These are phyloP conservation scores for Cercospora sp. DNA, from an alignment of 2,329 filamentous ascomycete species.

Conservation along the genomic window DNA sequence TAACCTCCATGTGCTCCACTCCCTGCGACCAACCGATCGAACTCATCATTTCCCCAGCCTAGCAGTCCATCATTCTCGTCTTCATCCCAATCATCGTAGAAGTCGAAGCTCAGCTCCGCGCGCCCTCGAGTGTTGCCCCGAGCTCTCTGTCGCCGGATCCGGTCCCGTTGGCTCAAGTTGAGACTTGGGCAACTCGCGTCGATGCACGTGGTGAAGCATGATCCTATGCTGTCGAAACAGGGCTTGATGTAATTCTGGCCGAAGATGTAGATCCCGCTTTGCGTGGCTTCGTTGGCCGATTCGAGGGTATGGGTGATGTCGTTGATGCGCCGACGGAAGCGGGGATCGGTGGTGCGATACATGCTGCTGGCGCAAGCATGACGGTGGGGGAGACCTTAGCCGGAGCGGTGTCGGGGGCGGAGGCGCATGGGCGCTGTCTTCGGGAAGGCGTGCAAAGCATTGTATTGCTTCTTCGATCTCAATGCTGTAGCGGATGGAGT, in stretches of 20 bases:
- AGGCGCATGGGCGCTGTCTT: neutral
- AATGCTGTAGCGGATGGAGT: neutral
- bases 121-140: slow-evolving; percentile 61
- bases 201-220: slow-evolving; percentile 68
- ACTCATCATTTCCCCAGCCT: slow-evolving; percentile 76
- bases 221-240: slow-evolving; percentile 68
- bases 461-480: neutral
- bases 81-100: slow-evolving; percentile 95
- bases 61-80: slow-evolving; percentile 65
- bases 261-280: slow-evolving; percentile 85
- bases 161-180: slow-evolving; percentile 39
- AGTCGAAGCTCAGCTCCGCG: slow-evolving; percentile 88
- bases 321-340: slow-evolving; percentile 90
- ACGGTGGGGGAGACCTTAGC: neutral
- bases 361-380: slow-evolving; percentile 39
- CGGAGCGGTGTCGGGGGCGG: neutral
- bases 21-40: slow-evolving; percentile 77
- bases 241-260: slow-evolving; percentile 81
- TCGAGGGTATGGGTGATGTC: slow-evolving; percentile 89
- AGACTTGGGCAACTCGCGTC: slow-evolving; percentile 50
- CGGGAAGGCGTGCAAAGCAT: neutral
- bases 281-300: slow-evolving; percentile 85
- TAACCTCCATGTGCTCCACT: slow-evolving; percentile 52
- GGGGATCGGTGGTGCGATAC: slow-evolving; percentile 71
- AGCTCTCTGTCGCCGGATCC: slow-evolving; percentile 65